Evolutionary conservation across 108 stramenopile genomes (phyloP).

Genomic region (Discostella pseudostelligera): DNA sequence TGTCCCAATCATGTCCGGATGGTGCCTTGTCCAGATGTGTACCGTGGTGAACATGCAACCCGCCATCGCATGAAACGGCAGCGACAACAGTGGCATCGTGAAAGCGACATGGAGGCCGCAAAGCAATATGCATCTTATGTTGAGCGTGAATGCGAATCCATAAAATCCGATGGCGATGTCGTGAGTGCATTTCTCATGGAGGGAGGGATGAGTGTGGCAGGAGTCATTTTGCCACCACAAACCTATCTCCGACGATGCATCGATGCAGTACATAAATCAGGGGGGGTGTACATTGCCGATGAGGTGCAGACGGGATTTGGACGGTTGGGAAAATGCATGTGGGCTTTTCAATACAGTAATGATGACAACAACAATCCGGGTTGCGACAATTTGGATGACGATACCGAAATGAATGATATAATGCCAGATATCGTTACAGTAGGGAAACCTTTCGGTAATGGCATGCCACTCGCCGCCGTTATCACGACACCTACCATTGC

Average conservation of each 20-base stretch:
- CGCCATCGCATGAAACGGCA: not conserved
- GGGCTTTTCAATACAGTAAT: conserved; percentile 88
- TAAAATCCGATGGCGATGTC: conserved; percentile 45
- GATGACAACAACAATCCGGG: not conserved
- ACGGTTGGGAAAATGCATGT: conserved; percentile 81
- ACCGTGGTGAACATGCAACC: conserved; percentile 53
- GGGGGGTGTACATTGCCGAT: conserved; percentile 96
- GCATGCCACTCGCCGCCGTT: conserved; percentile 93
- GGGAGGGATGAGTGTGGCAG: conserved; percentile 89
- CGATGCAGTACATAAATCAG: conserved; percentile 73
- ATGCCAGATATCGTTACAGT: conserved; percentile 96
- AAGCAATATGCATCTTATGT: conserved; percentile 64
- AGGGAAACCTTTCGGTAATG: conserved; percentile 97
- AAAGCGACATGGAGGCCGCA: conserved; percentile 47
- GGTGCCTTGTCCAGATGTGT: conserved; percentile 85
- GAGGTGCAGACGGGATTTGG: conserved; percentile 98
- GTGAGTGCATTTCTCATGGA: conserved; percentile 89
- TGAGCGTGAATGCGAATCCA: conserved; percentile 57
- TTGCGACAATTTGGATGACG: conserved; percentile 1
- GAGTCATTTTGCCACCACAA: conserved; percentile 84
- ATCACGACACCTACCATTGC: conserved; percentile 74
- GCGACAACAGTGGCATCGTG: not conserved
- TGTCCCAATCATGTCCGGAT: conserved; percentile 65
- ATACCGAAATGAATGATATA: conserved; percentile 35
- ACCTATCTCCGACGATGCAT: conserved; percentile 70